Base-by-base conservation (phyloP, 345 rosid species). In the Anastatica hierochuntica region DNA sequence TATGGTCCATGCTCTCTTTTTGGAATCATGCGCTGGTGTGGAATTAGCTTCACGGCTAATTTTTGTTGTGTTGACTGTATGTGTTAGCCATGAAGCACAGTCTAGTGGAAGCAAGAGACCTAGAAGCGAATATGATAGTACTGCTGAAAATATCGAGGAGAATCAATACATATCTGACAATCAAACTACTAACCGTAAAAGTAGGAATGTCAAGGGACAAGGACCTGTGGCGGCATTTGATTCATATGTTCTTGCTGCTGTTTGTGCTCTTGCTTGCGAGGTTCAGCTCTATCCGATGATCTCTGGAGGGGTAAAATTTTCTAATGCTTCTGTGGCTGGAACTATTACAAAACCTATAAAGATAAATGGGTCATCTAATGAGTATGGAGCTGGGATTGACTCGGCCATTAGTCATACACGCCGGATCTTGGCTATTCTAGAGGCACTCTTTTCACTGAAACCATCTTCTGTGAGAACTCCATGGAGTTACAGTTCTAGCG, bases 201-300 rank as follows among this genome's bases (percentile, higher is more conserved):
- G 66, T 46, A 73, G 80, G 63, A 87, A 62, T 62, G 46, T 44
- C 20, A 90, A 79, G 70, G 81, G 71, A 47, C 98, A 80, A 71
- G 96, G 98, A 62, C 98, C 98, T 58, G 89, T 87, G 45, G 92
- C 92, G 38, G 95, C 98, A 43, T 90, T 90, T 71, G 96, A 90
- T 73, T 90, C 98, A 18, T 90, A 82, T 60, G 96, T 90, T 63
- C 77, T 90, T 48, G 96, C 96, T 63, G 96, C 98, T 55, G 85
- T 87, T 43, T 90, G 98, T 66, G 96, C 98, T 56, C 96, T 90
- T 67, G 77, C 98, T 29, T 87, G 90, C 45, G 98, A 90, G 83
- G 87, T 90, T 73, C 96, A 84, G 76, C 61, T 84, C 70, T 80
- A 84, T 60, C 92, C 98, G 39, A 69, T 82, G 71, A 40, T 90